phyloP scores from a whole-genome alignment of 2,329 filamentous ascomycete species.

The Leptodontidium sp. region DNA sequence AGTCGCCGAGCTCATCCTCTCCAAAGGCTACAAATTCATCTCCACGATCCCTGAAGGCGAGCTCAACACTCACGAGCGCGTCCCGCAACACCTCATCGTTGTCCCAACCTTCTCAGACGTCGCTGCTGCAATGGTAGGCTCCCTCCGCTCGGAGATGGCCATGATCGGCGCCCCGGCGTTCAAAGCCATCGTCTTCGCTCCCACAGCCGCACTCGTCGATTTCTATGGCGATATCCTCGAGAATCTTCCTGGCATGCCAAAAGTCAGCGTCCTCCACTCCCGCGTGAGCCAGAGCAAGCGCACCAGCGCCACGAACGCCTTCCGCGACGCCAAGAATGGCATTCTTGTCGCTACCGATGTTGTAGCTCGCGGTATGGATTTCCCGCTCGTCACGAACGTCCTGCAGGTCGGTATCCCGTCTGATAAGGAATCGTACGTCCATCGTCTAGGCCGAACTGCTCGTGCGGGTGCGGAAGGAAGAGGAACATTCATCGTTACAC shows the following conservation, averaged over 20 bases:
- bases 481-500: slow-evolving; percentile 71
- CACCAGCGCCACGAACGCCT: slow-evolving; percentile 74
- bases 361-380: slow-evolving; percentile 84
- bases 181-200: slow-evolving; percentile 96
- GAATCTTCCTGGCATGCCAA: slow-evolving; percentile 42
- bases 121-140: slow-evolving; percentile 79
- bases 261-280: slow-evolving; percentile 71
- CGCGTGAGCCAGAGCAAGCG: slow-evolving; percentile 75
- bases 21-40: slow-evolving; percentile 83
- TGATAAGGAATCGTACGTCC: slow-evolving; percentile 76
- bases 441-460: slow-evolving; percentile 79
- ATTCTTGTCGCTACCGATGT: slow-evolving; percentile 83
- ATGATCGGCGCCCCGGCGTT: slow-evolving; percentile 62
- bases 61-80: slow-evolving; percentile 80
- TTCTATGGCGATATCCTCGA: slow-evolving; percentile 67
- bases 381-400: slow-evolving; percentile 81
- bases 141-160: slow-evolving; percentile 68
- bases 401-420: slow-evolving; percentile 74
- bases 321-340: slow-evolving; percentile 69
- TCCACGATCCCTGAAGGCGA: slow-evolving; percentile 88
- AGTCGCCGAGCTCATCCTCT: slow-evolving; percentile 82
- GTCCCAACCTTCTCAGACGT: slow-evolving; percentile 77
- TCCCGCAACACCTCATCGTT: slow-evolving; percentile 80
- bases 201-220: slow-evolving; percentile 77
- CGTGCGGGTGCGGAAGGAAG: slow-evolving; percentile 78